Base-by-base conservation (phyloP, 139 green algal genomes). In the Micromonas pusilla region DNA sequence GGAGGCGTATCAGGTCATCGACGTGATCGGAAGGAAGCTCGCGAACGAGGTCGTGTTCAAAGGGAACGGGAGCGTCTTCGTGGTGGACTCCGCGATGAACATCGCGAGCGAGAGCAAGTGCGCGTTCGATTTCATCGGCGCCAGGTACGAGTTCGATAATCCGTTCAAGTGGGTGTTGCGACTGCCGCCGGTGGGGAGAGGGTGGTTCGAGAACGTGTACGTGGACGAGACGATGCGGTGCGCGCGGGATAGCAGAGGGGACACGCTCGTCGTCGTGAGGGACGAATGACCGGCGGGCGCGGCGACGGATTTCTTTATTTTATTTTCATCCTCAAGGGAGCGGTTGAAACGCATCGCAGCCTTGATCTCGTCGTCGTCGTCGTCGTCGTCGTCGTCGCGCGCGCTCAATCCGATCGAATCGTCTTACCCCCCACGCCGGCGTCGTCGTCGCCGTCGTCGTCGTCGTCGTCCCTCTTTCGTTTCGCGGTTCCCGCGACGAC, bases 161-260 rank as follows among this genome's bases (percentile, higher is more conserved):
- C 45, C 63, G 63, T 34, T 25, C n/a, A 25, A 34, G 63, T 31
- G 20, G 28, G 23, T 25, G n/a, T 2, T 70, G 3, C 63, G 21
- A 21, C 52, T 96, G 21, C 92, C 92, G 2, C 92, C 91, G 0
- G 90, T 92, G 78, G 92, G 92, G 39, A 80, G 94, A 68, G 91
- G 89, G 31, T 93, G 90, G 90, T 95, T 96, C 81, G 90, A 96
- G 72, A 93, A 84, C 1, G 64, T 96, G 0, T 96, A 92, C 72
- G 19, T 91, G 31, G 87, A 92, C 57, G 79, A 80, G 4, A 68
- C 82, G 0, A 73, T 92, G 20, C 79, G 92, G 1, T 80, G 96
- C 2, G 87, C 90, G 2, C 82, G 84, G 63, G 91, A 96, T 84
- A 88, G 82, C 23, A 82, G 91, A 2, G 88, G 89, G 0, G 90